Evolutionary conservation across 371 early-diverging fungal species (phyloP).

Genomic region (Lichtheimia ornata): DNA sequence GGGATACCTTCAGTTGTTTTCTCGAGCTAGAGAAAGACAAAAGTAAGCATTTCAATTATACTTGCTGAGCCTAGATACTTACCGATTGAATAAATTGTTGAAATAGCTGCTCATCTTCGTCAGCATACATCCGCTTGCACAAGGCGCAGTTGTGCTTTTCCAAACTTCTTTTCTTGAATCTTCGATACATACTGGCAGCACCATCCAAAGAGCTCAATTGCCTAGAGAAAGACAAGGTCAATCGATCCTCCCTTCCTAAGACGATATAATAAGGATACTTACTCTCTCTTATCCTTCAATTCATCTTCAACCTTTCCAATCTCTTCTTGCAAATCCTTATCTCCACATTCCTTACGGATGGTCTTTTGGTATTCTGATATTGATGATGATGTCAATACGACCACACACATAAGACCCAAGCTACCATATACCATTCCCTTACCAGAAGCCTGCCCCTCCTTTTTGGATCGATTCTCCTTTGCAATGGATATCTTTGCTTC

Average conservation of each 20-base stretch:
- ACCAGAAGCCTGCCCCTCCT: constrained; percentile 23
- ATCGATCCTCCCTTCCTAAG: background rate
- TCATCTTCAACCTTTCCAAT: constrained; percentile 17
- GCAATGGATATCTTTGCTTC: constrained; percentile 46
- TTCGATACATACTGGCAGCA: constrained; percentile 58
- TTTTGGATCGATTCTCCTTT: constrained; percentile 14
- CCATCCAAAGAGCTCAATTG: constrained; percentile 33
- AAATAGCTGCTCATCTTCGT: constrained; percentile 48
- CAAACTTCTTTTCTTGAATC: constrained; percentile 55
- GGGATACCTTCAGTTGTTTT: constrained; percentile 46
- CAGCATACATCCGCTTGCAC: constrained; percentile 68
- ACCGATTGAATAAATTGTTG: constrained; percentile 56
- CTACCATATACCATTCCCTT: constrained; percentile 13
- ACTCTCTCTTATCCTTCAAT: constrained; percentile 26
- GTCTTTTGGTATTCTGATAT: constrained; percentile 17
- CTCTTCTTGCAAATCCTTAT: constrained; percentile 24
- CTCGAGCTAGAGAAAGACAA: constrained; percentile 27
- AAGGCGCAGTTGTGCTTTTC: constrained; percentile 66
- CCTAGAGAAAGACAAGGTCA: constrained; percentile 4
- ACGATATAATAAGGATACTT: background rate
- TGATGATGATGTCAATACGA: background rate
- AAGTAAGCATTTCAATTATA: background rate
- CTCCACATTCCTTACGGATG: constrained; percentile 25
- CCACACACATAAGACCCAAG: background rate
- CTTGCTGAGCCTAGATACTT: constrained; percentile 9